Conservation (phyloP, 176 grass and related monocot genomes). For the Miscanthus lutarioriparius region DNA sequence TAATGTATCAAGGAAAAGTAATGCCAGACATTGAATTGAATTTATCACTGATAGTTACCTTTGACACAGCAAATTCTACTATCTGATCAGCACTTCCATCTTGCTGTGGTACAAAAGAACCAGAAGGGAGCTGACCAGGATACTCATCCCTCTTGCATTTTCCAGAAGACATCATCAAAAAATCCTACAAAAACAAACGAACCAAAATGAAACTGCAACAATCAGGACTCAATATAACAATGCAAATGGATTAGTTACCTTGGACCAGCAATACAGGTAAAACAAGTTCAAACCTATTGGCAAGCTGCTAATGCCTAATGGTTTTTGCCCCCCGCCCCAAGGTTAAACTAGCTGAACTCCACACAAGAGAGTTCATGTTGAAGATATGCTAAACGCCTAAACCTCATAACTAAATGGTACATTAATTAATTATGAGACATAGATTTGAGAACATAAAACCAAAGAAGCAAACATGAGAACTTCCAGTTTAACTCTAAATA, state of each 20-base stretch:
- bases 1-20: conserved; percentile 11
- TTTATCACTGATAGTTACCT: conserved; percentile 29
- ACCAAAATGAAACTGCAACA: conserved; percentile 21
- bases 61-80: conserved; percentile 59
- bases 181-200: conserved; percentile 57
- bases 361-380: background rate
- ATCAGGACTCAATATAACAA: background rate
- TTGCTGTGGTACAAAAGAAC: conserved; percentile 90
- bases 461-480: background rate
- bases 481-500: conserved; percentile 13
- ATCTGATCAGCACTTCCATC: conserved; percentile 81
- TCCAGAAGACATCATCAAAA: conserved; percentile 78
- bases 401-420: background rate
- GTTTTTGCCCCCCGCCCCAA: background rate
- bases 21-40: conserved; percentile 2
- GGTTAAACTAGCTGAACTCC: background rate
- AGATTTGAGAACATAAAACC: conserved; percentile 9
- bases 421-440: background rate
- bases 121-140: conserved; percentile 68
- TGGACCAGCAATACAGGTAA: background rate
- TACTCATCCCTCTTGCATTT: conserved; percentile 96
- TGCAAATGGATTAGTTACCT: background rate
- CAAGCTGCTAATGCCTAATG: background rate
- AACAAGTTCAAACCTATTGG: background rate
- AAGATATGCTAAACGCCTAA: conserved; percentile 7